Percentiles rank a stretch among this genome's conserved stretches.
These are phyloP conservation scores for Botryotinia narcissicola DNA, from an alignment of 2,329 filamentous ascomycete species.

Conservation along the genomic window DNA sequence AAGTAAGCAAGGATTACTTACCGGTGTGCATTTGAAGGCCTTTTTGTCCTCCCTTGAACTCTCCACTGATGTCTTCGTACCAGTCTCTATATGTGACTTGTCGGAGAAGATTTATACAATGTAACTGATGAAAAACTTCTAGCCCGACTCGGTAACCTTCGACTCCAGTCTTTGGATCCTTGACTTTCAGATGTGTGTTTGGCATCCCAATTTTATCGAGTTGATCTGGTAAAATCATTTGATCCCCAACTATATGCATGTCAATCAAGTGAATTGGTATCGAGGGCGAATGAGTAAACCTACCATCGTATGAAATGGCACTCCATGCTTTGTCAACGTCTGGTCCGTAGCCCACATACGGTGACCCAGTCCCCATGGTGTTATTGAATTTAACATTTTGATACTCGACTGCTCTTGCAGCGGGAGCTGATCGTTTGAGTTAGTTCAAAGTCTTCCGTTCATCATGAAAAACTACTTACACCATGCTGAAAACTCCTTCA, in stretches of 20 bases:
- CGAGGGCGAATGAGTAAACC: background rate
- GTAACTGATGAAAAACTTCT: conserved; percentile 43
- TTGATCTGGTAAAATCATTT: conserved; percentile 56
- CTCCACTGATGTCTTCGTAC: conserved; percentile 48
- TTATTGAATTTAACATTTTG: conserved; percentile 51
- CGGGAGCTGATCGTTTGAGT: conserved; percentile 43
- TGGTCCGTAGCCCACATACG: conserved; percentile 54
- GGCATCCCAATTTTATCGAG: conserved; percentile 53
- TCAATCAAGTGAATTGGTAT: no score
- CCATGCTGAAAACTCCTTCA: conserved; percentile 46
- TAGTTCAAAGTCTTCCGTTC: background rate
- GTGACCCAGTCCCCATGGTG: conserved; percentile 43
- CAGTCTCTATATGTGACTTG: conserved; percentile 51
- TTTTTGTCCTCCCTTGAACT: conserved; percentile 46
- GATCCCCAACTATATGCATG: conserved; percentile 51
- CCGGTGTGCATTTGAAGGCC: conserved; percentile 45
- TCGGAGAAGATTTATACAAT: conserved; percentile 42
- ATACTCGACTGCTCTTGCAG: conserved; percentile 48
- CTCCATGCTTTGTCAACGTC: conserved; percentile 59
- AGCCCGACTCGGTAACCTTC: conserved; percentile 57
- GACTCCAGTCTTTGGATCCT: conserved; percentile 54
- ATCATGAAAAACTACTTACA: conserved; percentile 39
- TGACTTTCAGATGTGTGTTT: conserved; percentile 49
- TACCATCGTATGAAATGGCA: conserved; percentile 49
- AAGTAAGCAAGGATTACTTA: conserved; percentile 15